Evolutionary conservation across 2,329 filamentous ascomycete species (phyloP), one percentile per base, ranked within the genome.

Genomic region (Sporothrix euskadiensis): DNA sequence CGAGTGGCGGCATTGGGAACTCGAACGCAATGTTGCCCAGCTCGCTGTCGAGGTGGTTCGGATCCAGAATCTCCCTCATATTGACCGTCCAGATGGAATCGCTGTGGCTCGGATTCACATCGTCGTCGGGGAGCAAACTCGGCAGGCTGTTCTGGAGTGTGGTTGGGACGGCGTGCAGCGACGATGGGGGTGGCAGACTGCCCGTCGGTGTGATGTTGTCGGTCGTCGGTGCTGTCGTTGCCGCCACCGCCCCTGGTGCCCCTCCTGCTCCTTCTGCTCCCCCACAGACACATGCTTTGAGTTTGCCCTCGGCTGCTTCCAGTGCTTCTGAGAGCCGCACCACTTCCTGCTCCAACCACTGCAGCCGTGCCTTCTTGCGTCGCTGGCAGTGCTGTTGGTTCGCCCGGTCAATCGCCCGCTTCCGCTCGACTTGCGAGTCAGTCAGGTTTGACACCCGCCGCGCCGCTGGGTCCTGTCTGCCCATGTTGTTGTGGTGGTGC

Each of bases 391-490:
- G 75, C 35, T 77, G 75, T 73, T 78, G 78, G 66, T 78, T 79
- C 4, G 73, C 75, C 19, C 78, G 75, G 71, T 78, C 77, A 22
- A 78, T 78, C 41, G 77, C 78, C 12, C 77, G 75, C 73, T 79
- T 79, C 69, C 74, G 77, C 72, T 78, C 75, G 32, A 77, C 74
- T 59, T 78, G 77, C 19, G 75, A 74, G 16, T 68, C 65, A 1
- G 76, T 78, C 71, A 79, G 73, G 73, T 78, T 79, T 26, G 74
- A 73, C n/a, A 74, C 71, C 35, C 73, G 57, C 22, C 74, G 71
- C 12, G 71, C 26, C 7, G 71, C 73, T 19, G 73, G 71, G 49
- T 74, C 71, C 32, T 73, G 71, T 59, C 71, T 65, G 19, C 73
- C 71, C 73, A 74, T 74, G 41, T 19, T n/a, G 63, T 30, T 5